Conservation (phyloP, 225 moss, liverwort and hornwort genomes). For the Physcomitrium patens region DNA sequence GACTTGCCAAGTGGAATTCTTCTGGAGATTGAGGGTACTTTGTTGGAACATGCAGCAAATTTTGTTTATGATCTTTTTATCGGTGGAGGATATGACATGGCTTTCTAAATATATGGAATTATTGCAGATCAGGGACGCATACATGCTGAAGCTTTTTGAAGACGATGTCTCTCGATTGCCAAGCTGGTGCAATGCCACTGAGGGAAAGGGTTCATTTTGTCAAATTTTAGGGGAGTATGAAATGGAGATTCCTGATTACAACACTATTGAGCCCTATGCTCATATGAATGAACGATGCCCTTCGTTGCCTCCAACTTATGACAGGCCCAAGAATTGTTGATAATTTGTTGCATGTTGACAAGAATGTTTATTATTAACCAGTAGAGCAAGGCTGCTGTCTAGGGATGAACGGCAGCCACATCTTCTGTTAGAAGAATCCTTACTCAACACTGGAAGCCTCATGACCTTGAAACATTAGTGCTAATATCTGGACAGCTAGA, state of each 20-base stretch:
- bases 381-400: background rate
- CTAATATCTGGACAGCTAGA: background rate
- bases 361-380: conserved; percentile 4
- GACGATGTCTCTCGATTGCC: conserved; percentile 78
- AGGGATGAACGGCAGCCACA: background rate
- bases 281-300: conserved; percentile 96
- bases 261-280: conserved; percentile 70
- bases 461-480: conserved; percentile 10
- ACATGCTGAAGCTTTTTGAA: conserved; percentile 92
- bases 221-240: conserved; percentile 84
- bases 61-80: background rate
- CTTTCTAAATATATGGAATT: conserved; percentile 9
- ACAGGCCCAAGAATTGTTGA: conserved; percentile 73
- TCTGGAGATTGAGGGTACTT: background rate
- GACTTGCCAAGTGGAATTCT: background rate
- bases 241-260: conserved; percentile 88
- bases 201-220: conserved; percentile 69
- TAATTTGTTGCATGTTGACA: conserved; percentile 14
- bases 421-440: background rate
- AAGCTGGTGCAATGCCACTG: conserved; percentile 71
- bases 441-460: conserved; percentile 22
- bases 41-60: background rate
- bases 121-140: conserved; percentile 88
- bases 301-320: conserved; percentile 74
- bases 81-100: background rate